Evolutionary conservation across 768 basidiomycete genomes (phyloP).

Genomic region (Serendipita indica): DNA sequence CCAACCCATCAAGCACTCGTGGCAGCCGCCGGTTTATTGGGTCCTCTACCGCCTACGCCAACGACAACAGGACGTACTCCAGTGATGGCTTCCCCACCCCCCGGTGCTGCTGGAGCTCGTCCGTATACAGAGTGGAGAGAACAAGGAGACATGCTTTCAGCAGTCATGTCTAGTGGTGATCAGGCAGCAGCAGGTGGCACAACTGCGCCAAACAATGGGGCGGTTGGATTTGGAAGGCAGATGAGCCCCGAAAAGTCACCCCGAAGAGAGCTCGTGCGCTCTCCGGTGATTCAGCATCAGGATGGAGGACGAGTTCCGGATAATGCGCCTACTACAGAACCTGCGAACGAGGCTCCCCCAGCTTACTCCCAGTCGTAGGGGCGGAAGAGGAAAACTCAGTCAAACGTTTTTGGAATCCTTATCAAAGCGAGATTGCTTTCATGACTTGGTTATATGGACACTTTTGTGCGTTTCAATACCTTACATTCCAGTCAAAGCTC

Average conservation of each 20-base stretch:
- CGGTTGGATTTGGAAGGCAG: conserved; percentile 1
- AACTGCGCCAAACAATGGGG: background rate
- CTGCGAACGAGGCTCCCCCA: background rate
- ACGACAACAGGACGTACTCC: background rate
- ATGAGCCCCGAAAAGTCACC: background rate
- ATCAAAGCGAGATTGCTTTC: too few species aligned
- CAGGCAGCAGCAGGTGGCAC: background rate
- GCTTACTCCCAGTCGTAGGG: background rate
- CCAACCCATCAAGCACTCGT: conserved; percentile 3
- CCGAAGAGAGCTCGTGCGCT: background rate
- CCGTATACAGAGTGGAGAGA: background rate
- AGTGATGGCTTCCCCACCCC: background rate
- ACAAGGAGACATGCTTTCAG: background rate
- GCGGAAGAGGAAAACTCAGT: too few species aligned
- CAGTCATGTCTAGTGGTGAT: conserved; percentile 4
- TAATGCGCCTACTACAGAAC: background rate
- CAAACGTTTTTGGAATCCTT: too few species aligned
- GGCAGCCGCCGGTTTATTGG: background rate
- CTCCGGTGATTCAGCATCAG: background rate
- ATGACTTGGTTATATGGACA: too few species aligned
- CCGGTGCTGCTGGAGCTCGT: background rate
- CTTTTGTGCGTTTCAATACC: too few species aligned
- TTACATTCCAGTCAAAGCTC: too few species aligned
- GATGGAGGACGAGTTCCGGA: background rate
- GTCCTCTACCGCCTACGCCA: background rate